Base-by-base conservation (phyloP, 1,284 basidiomycete species). In the Mixia osmundae region DNA sequence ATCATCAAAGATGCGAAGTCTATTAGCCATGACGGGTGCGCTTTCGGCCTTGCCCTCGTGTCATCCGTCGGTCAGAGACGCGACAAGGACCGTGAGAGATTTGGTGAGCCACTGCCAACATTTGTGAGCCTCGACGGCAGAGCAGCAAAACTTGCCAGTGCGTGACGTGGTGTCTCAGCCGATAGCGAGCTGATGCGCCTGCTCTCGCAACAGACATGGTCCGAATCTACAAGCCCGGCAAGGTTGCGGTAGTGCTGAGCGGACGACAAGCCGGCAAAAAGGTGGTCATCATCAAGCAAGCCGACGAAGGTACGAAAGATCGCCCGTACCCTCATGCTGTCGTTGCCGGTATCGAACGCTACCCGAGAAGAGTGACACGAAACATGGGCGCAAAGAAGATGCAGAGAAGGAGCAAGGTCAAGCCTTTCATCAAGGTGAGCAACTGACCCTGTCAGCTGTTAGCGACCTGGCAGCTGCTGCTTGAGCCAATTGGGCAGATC, bases 351-450 rank as follows among this genome's bases (percentile, higher is more conserved):
- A 69, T 94, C 57, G 85, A 94, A 66, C 71, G 82, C 50, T 91
- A 89, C 71, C 85, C 85, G 22, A 67, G 76, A 57, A 91, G 91
- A 66, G 83, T 91, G 46, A 89, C 82, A 51, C 76, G 75, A 58
- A 74, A 77, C 49, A 94, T 94, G 85, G 80, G 85, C 50, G 71
- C 78, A 58, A 94, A 89, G 70, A 82, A 78, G 61, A 61, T 91
- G 46, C 69, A 74, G 51, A 69, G 68, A 62, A 68, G 85, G 64
- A 80, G 71, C 63, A 85, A 83, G 64, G 74, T 94, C 59, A 94
- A 94, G 71, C 85, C 85, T 50, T 94, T 94, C 63, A 83, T 94
- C 68, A 91, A 91, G 72, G 83, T 87, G 48, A 49, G 69, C 62
- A 20, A 18, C 14, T 28, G 23, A 31, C 29, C 35, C 8, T 34